These are phyloP conservation scores for Apiospora rasikravindrae DNA, from an alignment of 2,329 filamentous ascomycete genomes.

Conservation along the genomic window DNA sequence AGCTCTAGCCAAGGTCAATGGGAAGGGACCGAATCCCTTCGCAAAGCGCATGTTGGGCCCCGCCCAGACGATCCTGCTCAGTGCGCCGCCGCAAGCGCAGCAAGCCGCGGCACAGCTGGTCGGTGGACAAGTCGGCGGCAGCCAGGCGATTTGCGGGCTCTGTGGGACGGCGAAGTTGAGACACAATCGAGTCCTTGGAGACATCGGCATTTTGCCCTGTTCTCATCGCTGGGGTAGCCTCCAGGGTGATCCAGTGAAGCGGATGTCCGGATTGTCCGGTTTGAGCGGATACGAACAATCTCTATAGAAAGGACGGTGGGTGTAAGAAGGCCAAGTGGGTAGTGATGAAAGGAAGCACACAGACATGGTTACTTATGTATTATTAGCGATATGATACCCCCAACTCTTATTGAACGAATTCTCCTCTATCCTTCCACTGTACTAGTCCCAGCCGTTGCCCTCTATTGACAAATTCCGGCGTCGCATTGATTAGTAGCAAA, in stretches of 20 bases:
- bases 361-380: background rate
- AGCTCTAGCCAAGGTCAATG: background rate
- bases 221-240: background rate
- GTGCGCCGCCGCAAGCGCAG: background rate
- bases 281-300: no score
- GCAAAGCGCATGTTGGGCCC: background rate
- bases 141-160: background rate
- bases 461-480: background rate
- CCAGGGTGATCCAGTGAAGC: background rate
- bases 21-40: background rate
- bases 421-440: background rate
- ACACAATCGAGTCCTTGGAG: background rate
- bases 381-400: background rate
- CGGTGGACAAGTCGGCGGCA: background rate
- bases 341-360: background rate
- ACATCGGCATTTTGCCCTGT: background rate
- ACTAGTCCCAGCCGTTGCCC: background rate
- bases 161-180: background rate
- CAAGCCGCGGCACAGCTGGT: background rate
- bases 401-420: background rate
- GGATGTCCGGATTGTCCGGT: background rate
- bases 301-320: background rate
- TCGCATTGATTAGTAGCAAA: background rate
- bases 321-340: background rate
- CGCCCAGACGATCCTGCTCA: background rate